Evolutionary conservation across 1,284 basidiomycete species (phyloP).

Genomic region (Fomitopsis betulina): DNA sequence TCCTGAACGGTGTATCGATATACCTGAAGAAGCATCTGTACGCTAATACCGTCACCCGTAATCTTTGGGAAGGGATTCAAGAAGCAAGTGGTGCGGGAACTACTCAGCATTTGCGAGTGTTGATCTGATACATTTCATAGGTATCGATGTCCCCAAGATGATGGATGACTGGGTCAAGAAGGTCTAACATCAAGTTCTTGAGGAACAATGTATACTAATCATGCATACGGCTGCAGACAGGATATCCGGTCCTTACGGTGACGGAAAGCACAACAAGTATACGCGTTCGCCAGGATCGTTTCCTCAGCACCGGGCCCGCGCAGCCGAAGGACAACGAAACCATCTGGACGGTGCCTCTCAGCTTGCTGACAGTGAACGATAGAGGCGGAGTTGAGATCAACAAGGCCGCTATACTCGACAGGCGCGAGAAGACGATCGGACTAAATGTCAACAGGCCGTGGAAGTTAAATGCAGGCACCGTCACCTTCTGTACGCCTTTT

Average conservation of each 20-base stretch:
- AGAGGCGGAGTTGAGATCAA: constrained; percentile 61
- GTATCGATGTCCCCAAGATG: constrained; percentile 72
- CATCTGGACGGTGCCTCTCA: constrained; percentile 85
- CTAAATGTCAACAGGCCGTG: constrained; percentile 70
- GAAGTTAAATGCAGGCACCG: constrained; percentile 89
- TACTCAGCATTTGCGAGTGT: neutral
- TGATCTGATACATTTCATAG: constrained; percentile 26
- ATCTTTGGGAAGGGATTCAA: constrained; percentile 89
- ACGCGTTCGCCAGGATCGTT: constrained; percentile 84
- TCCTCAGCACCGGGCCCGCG: constrained; percentile 82
- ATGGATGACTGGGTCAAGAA: constrained; percentile 95
- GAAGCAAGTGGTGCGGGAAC: constrained; percentile 54
- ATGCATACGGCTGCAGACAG: constrained; percentile 46
- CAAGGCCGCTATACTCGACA: constrained; percentile 61
- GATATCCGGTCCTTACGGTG: constrained; percentile 87
- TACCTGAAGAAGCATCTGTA: constrained; percentile 90
- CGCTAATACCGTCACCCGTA: constrained; percentile 81
- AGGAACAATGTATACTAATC: neutral
- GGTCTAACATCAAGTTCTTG: constrained; percentile 30
- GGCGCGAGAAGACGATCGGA: constrained; percentile 66
- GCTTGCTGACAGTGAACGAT: constrained; percentile 60
- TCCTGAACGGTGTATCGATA: constrained; percentile 84
- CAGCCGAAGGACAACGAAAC: constrained; percentile 86
- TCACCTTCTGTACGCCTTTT: constrained; percentile 75
- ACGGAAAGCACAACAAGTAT: constrained; percentile 73